phyloP scores from a whole-genome alignment of 2,329 filamentous ascomycete species.

The Gnomoniopsis sp. region DNA sequence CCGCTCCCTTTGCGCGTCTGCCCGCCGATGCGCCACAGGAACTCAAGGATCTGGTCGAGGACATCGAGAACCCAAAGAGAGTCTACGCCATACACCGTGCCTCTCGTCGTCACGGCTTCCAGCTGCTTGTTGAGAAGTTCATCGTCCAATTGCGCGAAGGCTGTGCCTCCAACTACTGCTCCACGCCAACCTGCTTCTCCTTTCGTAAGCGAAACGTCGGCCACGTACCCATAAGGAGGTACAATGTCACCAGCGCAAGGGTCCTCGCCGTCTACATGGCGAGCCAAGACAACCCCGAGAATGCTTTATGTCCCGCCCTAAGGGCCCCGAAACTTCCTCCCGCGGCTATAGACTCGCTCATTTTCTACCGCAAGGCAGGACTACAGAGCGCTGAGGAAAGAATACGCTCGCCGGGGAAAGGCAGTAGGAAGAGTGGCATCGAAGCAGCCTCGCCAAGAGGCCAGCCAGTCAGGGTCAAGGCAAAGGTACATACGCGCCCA shows the following conservation, averaged over 20 bases:
- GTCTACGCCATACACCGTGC: slow-evolving; percentile 61
- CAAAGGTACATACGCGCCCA: slow-evolving; percentile 13
- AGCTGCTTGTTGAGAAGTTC: slow-evolving; percentile 69
- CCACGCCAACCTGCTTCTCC: slow-evolving; percentile 76
- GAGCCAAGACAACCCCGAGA: slow-evolving; percentile 73
- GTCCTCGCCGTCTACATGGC: slow-evolving; percentile 78
- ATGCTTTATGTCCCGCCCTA: slow-evolving; percentile 60
- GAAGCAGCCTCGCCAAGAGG: background rate
- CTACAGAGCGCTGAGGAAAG: slow-evolving; percentile 5
- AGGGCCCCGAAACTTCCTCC: slow-evolving; percentile 39
- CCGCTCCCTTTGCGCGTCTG: slow-evolving; percentile 56
- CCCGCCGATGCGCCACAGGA: slow-evolving; percentile 59
- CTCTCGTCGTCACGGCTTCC: slow-evolving; percentile 60
- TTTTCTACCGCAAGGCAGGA: slow-evolving; percentile 36
- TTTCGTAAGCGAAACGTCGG: slow-evolving; percentile 66
- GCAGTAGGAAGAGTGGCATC: background rate
- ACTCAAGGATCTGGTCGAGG: slow-evolving; percentile 50
- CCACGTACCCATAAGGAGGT: slow-evolving; percentile 69
- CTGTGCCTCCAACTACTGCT: slow-evolving; percentile 67
- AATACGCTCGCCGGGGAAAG: slow-evolving; percentile 21
- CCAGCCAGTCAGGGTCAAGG: slow-evolving; percentile 9
- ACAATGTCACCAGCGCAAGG: slow-evolving; percentile 77
- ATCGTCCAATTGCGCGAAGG: slow-evolving; percentile 79
- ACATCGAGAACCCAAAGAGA: slow-evolving; percentile 58
- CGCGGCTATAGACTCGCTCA: slow-evolving; percentile 43